Conservation (phyloP, 2,329 filamentous ascomycete genomes). For the Macrophomina tecta region DNA sequence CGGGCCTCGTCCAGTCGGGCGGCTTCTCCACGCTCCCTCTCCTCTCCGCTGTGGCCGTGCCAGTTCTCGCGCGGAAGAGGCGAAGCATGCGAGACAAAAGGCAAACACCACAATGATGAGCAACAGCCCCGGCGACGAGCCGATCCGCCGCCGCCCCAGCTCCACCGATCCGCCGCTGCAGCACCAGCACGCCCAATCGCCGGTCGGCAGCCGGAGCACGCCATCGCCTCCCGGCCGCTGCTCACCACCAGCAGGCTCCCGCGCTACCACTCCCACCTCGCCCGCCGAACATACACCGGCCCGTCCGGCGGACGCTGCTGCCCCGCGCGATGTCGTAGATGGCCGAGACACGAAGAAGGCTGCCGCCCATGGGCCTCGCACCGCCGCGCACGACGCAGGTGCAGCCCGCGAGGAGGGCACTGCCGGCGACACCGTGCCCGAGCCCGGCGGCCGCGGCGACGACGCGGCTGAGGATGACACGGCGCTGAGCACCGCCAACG, state of each 20-base stretch:
- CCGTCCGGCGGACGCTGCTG: no score
- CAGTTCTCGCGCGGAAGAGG: background rate
- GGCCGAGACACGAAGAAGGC: background rate
- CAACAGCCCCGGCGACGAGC: conserved; percentile 10
- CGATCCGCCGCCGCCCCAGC: conserved; percentile 1
- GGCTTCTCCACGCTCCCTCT: background rate
- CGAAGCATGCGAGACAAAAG: conserved; percentile 1
- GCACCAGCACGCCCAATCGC: conserved; percentile 9
- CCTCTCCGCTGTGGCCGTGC: no score
- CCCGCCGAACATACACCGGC: background rate
- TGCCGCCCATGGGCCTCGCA: background rate
- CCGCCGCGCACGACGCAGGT: background rate
- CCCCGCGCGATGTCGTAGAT: background rate
- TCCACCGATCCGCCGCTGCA: background rate
- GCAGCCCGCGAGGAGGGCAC: background rate
- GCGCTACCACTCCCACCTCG: background rate
- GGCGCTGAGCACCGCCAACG: conserved; percentile 13
- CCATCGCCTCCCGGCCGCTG: conserved; percentile 9
- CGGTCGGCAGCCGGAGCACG: background rate
- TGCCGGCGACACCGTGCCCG: background rate
- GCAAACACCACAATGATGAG: background rate
- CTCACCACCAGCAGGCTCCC: background rate
- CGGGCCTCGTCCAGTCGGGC: background rate
- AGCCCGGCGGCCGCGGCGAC: background rate
- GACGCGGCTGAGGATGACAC: conserved; percentile 7